A percentile compares a stretch with the other conserved stretches of the same genome.
Conservation (phyloP, 345 rosid genomes). For the Eucalyptus caleyi region DNA sequence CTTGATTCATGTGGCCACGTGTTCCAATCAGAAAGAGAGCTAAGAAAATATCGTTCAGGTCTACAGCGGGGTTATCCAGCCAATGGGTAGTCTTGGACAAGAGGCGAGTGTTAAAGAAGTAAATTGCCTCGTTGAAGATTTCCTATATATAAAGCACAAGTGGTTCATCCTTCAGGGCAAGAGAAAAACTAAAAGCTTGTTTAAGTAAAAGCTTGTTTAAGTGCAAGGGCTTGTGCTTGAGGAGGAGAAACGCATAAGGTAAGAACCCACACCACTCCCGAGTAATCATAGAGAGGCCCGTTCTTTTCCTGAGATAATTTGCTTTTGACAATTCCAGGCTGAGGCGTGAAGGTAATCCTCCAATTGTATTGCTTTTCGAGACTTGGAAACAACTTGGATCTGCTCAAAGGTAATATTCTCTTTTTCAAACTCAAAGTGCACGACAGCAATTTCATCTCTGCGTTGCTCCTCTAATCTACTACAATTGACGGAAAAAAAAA, state of each 20-base stretch:
- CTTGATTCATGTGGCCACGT: too few species aligned
- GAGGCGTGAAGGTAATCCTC: not conserved
- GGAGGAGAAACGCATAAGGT: not conserved
- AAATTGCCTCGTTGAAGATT: not conserved
- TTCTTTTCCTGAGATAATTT: too few species aligned
- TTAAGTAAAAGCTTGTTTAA: not conserved
- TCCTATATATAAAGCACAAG: not conserved
- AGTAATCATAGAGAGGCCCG: not conserved
- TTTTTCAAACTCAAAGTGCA: not conserved
- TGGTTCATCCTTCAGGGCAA: not conserved
- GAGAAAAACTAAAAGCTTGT: not conserved
- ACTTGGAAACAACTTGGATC: not conserved
- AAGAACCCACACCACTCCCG: not conserved
- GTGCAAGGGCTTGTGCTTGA: not conserved
- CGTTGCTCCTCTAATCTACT: not conserved
- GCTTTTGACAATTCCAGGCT: not conserved
- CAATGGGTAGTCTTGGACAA: not conserved
- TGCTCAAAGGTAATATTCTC: not conserved
- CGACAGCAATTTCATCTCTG: not conserved
- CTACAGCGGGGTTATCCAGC: too few species aligned
- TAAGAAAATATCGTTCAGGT: too few species aligned
- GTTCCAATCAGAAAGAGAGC: too few species aligned
- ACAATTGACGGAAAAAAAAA: not conserved
- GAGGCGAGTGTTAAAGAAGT: not conserved
- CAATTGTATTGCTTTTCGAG: not conserved